These are phyloP conservation scores for Physcia stellaris DNA, from an alignment of 495 filamentous ascomycete genomes.

Conservation along the genomic window DNA sequence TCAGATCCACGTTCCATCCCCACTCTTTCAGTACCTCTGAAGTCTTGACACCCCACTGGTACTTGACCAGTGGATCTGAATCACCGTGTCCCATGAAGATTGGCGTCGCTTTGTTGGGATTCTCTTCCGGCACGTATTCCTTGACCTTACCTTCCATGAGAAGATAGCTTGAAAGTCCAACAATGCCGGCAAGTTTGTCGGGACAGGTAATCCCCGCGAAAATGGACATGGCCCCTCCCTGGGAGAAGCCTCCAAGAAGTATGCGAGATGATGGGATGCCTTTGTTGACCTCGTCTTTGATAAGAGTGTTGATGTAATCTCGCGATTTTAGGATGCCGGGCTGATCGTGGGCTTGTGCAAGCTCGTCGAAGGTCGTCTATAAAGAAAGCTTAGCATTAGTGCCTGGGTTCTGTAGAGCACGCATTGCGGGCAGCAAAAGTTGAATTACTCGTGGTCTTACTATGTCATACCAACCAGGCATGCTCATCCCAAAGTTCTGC, in stretches of 20 bases:
- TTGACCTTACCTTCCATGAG: constrained; percentile 58
- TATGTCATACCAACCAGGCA: constrained; percentile 93
- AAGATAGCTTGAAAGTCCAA: constrained; percentile 75
- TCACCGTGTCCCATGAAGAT: constrained; percentile 83
- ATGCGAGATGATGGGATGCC: constrained; percentile 76
- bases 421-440: too few relatives aligned
- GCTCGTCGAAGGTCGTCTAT: constrained; percentile 16
- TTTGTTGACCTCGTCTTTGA: constrained; percentile 67
- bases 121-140: constrained; percentile 46
- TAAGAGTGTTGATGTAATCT: constrained; percentile 64
- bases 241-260: constrained; percentile 60
- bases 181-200: constrained; percentile 71
- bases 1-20: constrained; percentile 61
- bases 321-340: constrained; percentile 59
- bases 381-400: neutral
- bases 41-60: constrained; percentile 52
- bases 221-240: constrained; percentile 46
- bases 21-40: constrained; percentile 45
- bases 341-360: constrained; percentile 60
- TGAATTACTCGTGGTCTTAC: constrained; percentile 39
- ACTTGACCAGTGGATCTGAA: constrained; percentile 54
- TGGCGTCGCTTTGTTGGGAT: constrained; percentile 62
- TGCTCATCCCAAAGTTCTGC: constrained; percentile 66
- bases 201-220: constrained; percentile 57
- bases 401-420: neutral